Conservation (phyloP, 305 asterid genomes). For the Fraxinus ornus region DNA sequence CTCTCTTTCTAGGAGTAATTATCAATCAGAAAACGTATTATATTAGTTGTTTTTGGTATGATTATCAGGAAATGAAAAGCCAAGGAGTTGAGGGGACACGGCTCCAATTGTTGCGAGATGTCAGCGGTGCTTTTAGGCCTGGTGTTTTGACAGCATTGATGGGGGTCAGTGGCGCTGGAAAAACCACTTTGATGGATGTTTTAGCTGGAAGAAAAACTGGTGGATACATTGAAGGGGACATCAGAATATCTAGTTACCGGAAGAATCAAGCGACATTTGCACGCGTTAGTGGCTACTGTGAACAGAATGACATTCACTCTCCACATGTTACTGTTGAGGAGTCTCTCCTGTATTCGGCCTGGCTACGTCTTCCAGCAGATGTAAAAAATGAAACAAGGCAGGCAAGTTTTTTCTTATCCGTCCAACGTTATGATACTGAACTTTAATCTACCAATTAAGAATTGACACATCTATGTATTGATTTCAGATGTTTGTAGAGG, state of each 20-base stretch:
- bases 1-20: background rate
- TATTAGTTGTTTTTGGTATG: background rate
- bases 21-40: background rate
- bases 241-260: conserved; percentile 42
- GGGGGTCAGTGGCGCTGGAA: conserved; percentile 59
- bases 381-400: conserved; percentile 29
- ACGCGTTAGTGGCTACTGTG: conserved; percentile 50
- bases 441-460: background rate
- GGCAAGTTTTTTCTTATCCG: conserved; percentile 23
- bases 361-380: conserved; percentile 51
- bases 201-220: conserved; percentile 54
- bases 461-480: background rate
- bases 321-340: conserved; percentile 50
- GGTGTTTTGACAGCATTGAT: conserved; percentile 48
- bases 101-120: conserved; percentile 42
- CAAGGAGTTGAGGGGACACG: conserved; percentile 38
- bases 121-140: conserved; percentile 48
- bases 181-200: conserved; percentile 56
- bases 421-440: background rate
- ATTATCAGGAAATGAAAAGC: conserved; percentile 43
- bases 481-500: conserved; percentile 54
- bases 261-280: conserved; percentile 49
- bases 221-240: conserved; percentile 45
- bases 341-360: conserved; percentile 48
- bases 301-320: conserved; percentile 49